These are phyloP conservation scores for Pelargonium citronellum DNA, from an alignment of 441 rosid genomes.

Conservation along the genomic window DNA sequence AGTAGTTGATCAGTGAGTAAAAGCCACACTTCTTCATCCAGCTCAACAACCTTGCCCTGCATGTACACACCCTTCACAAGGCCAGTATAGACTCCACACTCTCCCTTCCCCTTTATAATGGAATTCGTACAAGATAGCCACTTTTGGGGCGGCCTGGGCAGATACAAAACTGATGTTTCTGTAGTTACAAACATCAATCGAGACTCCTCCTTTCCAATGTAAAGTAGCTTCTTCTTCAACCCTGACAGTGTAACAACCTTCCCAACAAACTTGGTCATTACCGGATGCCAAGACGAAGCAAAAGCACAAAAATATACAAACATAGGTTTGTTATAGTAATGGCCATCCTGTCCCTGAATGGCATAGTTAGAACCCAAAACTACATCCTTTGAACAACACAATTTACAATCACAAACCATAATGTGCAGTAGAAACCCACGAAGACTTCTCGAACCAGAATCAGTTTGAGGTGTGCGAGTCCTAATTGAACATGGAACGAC, in stretches of 20 bases:
- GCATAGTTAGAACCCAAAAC: slow-evolving; percentile 8
- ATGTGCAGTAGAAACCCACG: slow-evolving; percentile 57
- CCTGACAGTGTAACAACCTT: slow-evolving; percentile 40
- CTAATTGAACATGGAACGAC: slow-evolving; percentile 49
- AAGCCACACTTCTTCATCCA: slow-evolving; percentile 85
- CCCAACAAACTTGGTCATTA: slow-evolving; percentile 55
- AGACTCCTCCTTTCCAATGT: slow-evolving; percentile 44
- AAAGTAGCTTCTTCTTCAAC: slow-evolving; percentile 64
- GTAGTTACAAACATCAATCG: slow-evolving; percentile 51
- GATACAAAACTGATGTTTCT: slow-evolving; percentile 46
- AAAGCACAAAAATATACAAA: slow-evolving; percentile 59
- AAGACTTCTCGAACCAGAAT: slow-evolving; percentile 29
- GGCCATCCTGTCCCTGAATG: slow-evolving; percentile 18
- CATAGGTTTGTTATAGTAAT: slow-evolving; percentile 36
- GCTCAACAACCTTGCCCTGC: slow-evolving; percentile 76
- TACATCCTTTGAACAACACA: slow-evolving; percentile 29
- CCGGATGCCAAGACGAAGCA: slow-evolving; percentile 70
- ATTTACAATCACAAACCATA: slow-evolving; percentile 54
- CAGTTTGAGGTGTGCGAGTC: background rate
- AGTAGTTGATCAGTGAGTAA: slow-evolving; percentile 55
- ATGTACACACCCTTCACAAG: slow-evolving; percentile 55
- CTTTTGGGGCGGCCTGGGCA: slow-evolving; percentile 32
- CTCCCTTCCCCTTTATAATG: slow-evolving; percentile 37
- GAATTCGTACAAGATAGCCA: slow-evolving; percentile 22
- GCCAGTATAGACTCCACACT: slow-evolving; percentile 58